phyloP scores from a whole-genome alignment of 208 protist species.

The Trypanosomatidae sp. region DNA sequence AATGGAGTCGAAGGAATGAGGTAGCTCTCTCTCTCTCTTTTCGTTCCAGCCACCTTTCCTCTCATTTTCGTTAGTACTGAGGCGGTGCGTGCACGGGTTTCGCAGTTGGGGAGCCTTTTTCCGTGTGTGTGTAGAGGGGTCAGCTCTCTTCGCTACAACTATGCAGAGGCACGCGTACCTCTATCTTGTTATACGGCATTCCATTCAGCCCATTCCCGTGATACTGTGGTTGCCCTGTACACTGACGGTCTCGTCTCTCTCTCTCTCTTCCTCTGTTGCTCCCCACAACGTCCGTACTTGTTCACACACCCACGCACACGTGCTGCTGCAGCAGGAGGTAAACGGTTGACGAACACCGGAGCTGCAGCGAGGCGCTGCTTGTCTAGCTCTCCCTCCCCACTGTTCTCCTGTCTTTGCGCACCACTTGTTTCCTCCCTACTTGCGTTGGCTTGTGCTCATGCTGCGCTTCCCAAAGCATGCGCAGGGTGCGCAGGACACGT shows the following conservation, averaged over 20 bases:
- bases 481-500: background rate
- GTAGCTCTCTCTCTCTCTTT: background rate
- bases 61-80: too few species aligned
- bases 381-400: background rate
- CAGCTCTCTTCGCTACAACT: too few species aligned
- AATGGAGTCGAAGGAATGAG: background rate
- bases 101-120: too few species aligned
- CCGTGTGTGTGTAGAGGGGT: too few species aligned
- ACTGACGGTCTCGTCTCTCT: background rate
- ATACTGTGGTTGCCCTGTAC: background rate
- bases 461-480: conserved; percentile 1
- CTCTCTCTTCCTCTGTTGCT: background rate
- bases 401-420: background rate
- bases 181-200: background rate
- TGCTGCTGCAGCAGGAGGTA: background rate
- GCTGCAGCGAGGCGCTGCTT: background rate
- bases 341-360: background rate
- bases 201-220: background rate
- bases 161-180: background rate
- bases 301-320: background rate
- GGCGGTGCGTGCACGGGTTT: too few species aligned
- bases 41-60: background rate
- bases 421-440: background rate
- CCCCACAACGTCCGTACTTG: background rate
- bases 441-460: background rate